Conservation (phyloP, 2,329 filamentous ascomycete genomes). For the Monilinia polystroma region DNA sequence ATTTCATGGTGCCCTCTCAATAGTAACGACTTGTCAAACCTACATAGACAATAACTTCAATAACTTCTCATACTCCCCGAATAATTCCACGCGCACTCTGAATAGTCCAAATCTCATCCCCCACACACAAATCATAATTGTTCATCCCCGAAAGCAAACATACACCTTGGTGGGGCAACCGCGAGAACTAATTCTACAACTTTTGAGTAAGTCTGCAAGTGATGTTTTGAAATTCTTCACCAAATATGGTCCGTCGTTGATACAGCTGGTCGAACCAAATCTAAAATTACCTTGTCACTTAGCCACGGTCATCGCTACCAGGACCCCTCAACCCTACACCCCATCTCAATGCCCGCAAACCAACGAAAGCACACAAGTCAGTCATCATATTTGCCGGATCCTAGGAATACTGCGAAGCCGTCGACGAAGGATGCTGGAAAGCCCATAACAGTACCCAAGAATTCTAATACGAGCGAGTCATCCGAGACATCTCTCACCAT, state of each 20-base stretch:
- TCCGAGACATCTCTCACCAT: conserved; percentile 52
- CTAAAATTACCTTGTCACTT: conserved; percentile 11
- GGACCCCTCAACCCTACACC: conserved; percentile 17
- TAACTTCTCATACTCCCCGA: conserved; percentile 2
- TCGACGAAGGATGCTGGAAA: conserved; percentile 69
- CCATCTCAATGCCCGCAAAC: conserved; percentile 51
- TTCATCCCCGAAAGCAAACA: conserved; percentile 28
- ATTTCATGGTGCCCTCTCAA: conserved; percentile 18
- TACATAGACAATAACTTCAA: conserved; percentile 19
- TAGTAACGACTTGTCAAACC: conserved; percentile 10
- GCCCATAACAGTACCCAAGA: conserved; percentile 64
- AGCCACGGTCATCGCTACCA: conserved; percentile 18
- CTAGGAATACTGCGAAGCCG: conserved; percentile 57
- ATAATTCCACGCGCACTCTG: conserved; percentile 15
- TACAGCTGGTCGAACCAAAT: conserved; percentile 13
- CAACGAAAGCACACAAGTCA: conserved; percentile 51
- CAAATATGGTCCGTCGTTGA: conserved; percentile 5
- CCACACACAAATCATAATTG: conserved; percentile 23
- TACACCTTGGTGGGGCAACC: conserved; percentile 40
- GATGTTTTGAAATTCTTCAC: conserved; percentile 3
- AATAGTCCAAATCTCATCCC: conserved; percentile 7
- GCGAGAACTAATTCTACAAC: conserved; percentile 23
- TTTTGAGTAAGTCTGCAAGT: conserved; percentile 21
- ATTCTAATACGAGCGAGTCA: conserved; percentile 48
- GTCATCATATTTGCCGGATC: conserved; percentile 52